Base-by-base conservation (phyloP, 208 protist genomes). In the Porcisia hertigi region DNA sequence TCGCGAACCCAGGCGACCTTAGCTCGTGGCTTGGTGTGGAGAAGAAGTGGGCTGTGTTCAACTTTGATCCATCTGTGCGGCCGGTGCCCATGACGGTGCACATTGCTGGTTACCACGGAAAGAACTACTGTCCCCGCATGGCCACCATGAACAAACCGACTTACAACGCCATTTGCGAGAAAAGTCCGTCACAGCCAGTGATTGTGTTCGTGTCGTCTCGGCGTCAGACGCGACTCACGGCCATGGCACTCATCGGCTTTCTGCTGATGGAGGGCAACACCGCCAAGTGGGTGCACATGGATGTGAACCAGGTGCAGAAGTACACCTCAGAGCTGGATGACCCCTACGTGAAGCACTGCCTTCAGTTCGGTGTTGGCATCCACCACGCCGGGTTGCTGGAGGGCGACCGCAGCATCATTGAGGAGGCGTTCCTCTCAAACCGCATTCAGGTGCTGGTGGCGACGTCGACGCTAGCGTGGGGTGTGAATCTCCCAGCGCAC, bases 401-500 rank as follows among this genome's bases (percentile, higher is more conserved):
- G 79, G 71, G 79, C 63, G 95, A 98, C 72, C 86, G 94, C n/a
- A 80, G 84, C 0, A 75, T 98, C 9, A 96, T 99, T 18, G 98
- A 99, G 85, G 78, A 95, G 53, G 89, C 98, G n/a, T 99, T 99
- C 82, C 69, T 94, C 14, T 67, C 75, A n/a, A 91, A 90, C 34
- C 98, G 98, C 80, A 91, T 99, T 75, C 97, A 99, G 81, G 92
- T 99, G 8, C 94, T 99, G 16, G 98, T 99, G 23, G 99, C 98
- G 9, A 99, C 99, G 1, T 96, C 93, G 52, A 99, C 99, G 18
- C 88, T 99, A 18, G 99, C 99, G 25, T 99, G 99, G 99, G 99
- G 99, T 74, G 98, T 99, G n/a, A 99, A 99, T 92, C 94, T 99
- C 52, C 99, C 99, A 0, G 99, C 99, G 3, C 99, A 99, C 92